Conservation (phyloP, 2,329 filamentous ascomycete genomes). For the Biscogniauxia sp. region DNA sequence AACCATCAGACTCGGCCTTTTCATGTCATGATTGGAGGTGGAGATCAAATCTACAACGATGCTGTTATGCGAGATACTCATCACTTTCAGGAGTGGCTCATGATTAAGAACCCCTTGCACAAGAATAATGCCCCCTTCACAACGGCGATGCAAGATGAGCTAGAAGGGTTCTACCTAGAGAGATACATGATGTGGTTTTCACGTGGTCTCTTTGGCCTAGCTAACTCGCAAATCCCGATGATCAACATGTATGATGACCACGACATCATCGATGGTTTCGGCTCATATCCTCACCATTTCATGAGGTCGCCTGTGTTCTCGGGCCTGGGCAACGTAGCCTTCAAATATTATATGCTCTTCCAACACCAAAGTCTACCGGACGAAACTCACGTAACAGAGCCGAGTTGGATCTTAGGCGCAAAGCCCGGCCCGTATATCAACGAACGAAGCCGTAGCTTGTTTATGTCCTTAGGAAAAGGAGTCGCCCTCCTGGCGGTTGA, state of each 20-base stretch:
- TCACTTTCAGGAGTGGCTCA: conserved; percentile 80
- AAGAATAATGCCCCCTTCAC: conserved; percentile 81
- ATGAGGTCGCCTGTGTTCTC: conserved; percentile 90
- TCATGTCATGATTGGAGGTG: conserved; percentile 97
- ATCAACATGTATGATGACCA: conserved; percentile 98
- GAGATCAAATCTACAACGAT: conserved; percentile 97
- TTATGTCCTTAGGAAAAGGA: conserved; percentile 76
- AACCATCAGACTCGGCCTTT: conserved; percentile 88
- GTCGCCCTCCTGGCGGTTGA: conserved; percentile 85
- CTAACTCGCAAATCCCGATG: conserved; percentile 94
- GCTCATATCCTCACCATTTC: conserved; percentile 87
- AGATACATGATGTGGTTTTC: conserved; percentile 95
- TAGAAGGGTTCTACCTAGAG: conserved; percentile 85
- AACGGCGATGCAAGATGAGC: conserved; percentile 77
- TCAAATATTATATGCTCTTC: conserved; percentile 99
- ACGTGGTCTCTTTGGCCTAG: conserved; percentile 89
- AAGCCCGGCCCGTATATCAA: conserved; percentile 86
- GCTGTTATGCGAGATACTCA: conserved; percentile 70
- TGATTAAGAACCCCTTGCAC: conserved; percentile 72
- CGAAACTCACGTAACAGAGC: conserved; percentile 80
- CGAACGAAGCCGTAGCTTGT: conserved; percentile 79
- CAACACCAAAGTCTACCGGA: conserved; percentile 86
- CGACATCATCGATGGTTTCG: conserved; percentile 87
- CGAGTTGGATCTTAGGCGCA: conserved; percentile 84
- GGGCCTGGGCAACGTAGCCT: conserved; percentile 85